Evolutionary conservation across 306 rosid species (phyloP), one percentile per base, ranked within the genome.

Genomic region (Lathyrus tuberosus): DNA sequence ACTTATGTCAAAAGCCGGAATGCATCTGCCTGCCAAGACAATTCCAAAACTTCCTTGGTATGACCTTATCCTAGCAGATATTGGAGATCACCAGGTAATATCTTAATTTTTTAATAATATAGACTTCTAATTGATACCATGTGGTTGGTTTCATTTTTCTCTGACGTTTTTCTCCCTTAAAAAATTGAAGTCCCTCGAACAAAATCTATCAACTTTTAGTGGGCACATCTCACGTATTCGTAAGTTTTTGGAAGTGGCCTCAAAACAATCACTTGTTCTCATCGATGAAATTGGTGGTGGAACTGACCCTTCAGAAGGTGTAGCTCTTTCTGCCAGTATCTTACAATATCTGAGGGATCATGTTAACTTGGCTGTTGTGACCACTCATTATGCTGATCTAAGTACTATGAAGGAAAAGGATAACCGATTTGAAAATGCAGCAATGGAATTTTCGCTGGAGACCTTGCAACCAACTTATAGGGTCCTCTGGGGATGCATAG

Each of bases 241-340:
- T 67, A 86, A 84, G 78, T 87, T 90, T 61, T 73, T 88, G 81
- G 86, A 87, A 82, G 92, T 87, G 80, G 72, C 90, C 70, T 81
- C 94, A 11, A 70, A 83, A 77, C 83, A 85, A 71, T 90, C 97
- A 52, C 96, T 93, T 73, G 91, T 93, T 81, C 97, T 90, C 63
- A 79, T 93, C 35, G 97, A 93, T 78, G 98, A 93, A 84, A 93
- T 93, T 79, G 98, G 98, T 28, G 26, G 96, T 80, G 96, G 98
- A 77, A 93, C 98, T 41, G 98, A 93, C 78, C 98, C 98, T 62
- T 88, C 98, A 47, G 98, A 93, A 87, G 98, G 98, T 47, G 91
- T 93, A 76, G 96, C 98, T 81, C 98, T 93, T 83, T 90, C 98
- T 17, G 18, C 90, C 64, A 90, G 97, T 84, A 82, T 90, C 75